A percentile compares a stretch with the other conserved stretches of the same genome.
These are phyloP conservation scores for Pisolithus albus DNA, from an alignment of 768 basidiomycete genomes.

Conservation along the genomic window DNA sequence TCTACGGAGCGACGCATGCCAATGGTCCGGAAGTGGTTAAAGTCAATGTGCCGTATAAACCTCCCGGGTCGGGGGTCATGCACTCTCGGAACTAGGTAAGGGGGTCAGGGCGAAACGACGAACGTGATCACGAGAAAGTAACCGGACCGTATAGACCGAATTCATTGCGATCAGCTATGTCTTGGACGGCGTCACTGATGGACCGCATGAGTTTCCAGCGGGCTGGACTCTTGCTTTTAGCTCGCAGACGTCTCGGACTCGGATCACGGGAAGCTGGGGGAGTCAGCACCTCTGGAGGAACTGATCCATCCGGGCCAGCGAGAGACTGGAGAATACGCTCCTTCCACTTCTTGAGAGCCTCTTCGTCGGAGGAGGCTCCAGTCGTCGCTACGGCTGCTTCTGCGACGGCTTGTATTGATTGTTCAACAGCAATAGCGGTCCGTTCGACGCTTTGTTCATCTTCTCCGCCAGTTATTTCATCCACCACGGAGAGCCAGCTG, in stretches of 20 bases:
- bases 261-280: conserved; percentile 80
- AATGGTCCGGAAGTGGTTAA: conserved; percentile 95
- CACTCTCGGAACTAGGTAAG: conserved; percentile 52
- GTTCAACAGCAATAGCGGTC: conserved; percentile 55
- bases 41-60: conserved; percentile 82
- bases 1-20: conserved; percentile 92
- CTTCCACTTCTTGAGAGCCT: conserved; percentile 45
- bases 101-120: not conserved
- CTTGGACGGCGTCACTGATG: conserved; percentile 72
- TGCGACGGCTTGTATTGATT: conserved; percentile 62
- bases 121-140: not conserved
- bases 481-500: conserved; percentile 78
- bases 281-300: conserved; percentile 69
- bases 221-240: conserved; percentile 74
- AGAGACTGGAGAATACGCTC: conserved; percentile 54
- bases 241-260: conserved; percentile 66
- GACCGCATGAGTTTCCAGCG: conserved; percentile 78
- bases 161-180: conserved; percentile 54
- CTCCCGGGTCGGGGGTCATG: conserved; percentile 70
- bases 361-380: conserved; percentile 32
- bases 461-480: conserved; percentile 70
- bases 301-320: conserved; percentile 57
- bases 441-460: conserved; percentile 42
- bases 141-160: conserved; percentile 68
- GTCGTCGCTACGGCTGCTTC: conserved; percentile 50